These are phyloP conservation scores for Nevesoporus exiguus DNA, from an alignment of 768 basidiomycete genomes.

Conservation along the genomic window DNA sequence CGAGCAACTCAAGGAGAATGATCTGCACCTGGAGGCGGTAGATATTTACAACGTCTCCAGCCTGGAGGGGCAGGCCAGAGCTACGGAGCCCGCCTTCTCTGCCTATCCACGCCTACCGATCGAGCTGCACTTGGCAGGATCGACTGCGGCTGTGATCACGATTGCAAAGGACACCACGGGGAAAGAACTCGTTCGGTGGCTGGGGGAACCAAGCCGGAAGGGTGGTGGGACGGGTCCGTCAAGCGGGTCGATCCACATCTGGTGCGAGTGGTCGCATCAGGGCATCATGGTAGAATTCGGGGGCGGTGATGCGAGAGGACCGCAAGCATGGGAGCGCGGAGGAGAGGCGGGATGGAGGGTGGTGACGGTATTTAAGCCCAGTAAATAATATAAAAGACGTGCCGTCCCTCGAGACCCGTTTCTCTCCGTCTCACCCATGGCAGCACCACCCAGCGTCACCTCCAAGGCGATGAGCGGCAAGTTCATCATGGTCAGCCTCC, in stretches of 20 bases:
- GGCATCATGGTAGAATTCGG: slow-evolving; percentile 88
- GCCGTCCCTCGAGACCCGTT: neutral
- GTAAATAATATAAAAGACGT: slow-evolving; percentile 9
- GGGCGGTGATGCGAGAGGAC: slow-evolving; percentile 70
- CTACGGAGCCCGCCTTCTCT: slow-evolving; percentile 53
- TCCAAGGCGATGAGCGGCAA: slow-evolving; percentile 60
- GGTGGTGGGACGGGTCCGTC: slow-evolving; percentile 87
- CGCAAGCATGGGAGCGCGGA: slow-evolving; percentile 84
- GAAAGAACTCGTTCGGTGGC: slow-evolving; percentile 64
- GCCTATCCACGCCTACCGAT: slow-evolving; percentile 58
- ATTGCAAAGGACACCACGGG: slow-evolving; percentile 57
- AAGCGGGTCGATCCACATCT: slow-evolving; percentile 82
- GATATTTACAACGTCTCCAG: slow-evolving; percentile 75
- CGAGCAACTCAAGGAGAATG: slow-evolving; percentile 47
- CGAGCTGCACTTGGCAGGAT: slow-evolving; percentile 37
- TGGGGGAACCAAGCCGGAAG: slow-evolving; percentile 89
- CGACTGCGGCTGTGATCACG: slow-evolving; percentile 40
- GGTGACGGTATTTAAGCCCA: slow-evolving; percentile 55
- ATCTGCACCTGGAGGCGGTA: slow-evolving; percentile 62
- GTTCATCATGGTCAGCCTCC: slow-evolving; percentile 52
- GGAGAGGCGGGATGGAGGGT: slow-evolving; percentile 80
- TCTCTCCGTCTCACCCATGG: slow-evolving; percentile 41
- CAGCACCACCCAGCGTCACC: slow-evolving; percentile 57
- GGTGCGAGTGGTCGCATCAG: slow-evolving; percentile 86
- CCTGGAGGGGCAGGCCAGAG: slow-evolving; percentile 36